Evolutionary conservation across 345 rosid species (phyloP), one percentile per base, ranked within the genome.

Genomic region (Fremontodendron californicum): DNA sequence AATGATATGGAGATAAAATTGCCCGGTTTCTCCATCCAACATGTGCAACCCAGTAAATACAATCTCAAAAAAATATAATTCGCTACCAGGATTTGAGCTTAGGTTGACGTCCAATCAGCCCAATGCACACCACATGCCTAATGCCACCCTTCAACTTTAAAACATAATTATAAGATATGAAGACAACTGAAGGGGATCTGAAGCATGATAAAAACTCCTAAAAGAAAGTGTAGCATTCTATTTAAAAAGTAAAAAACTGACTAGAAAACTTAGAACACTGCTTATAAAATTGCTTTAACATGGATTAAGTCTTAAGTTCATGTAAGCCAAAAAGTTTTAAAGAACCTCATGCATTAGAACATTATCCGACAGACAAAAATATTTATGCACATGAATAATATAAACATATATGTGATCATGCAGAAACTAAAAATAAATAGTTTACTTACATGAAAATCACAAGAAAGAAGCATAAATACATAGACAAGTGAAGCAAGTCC

Each of bases 381-480:
- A 16, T 18, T 23, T 68, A 21, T 11, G 72, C 51, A 7, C 5
- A 7, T 13, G 35, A 40, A 43, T 4, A 6, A 68, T 23, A 45
- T 25, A 68, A 29, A 27, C 37, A 73, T 21, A 37, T n/a, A 37
- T 42, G 51, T 74, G 25, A 74, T 29, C 16, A 35, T 11, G 29
- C 11, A 42, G 69, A 74, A 60, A 74, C 18, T 29, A 62, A 69
- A 52, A 43, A 60, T 29, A 72, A 64, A 75, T 27, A 8, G 58
- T 70, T 49, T 74, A 81, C 97, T 91, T 91, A 95, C 99, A 95
- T 88, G 88, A 93, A 95, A 33, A 95, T 95, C 82, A 88, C 94
- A 48, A 95, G 89, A 85, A 95, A 95, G 93, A 95, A 95, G 92
- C 99, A 93, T 46, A 95, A 79, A 82, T 95, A 95, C 97, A 91